These are phyloP conservation scores for Athelia psychrophila DNA, from an alignment of 1,284 basidiomycete species.

Conservation along the genomic window DNA sequence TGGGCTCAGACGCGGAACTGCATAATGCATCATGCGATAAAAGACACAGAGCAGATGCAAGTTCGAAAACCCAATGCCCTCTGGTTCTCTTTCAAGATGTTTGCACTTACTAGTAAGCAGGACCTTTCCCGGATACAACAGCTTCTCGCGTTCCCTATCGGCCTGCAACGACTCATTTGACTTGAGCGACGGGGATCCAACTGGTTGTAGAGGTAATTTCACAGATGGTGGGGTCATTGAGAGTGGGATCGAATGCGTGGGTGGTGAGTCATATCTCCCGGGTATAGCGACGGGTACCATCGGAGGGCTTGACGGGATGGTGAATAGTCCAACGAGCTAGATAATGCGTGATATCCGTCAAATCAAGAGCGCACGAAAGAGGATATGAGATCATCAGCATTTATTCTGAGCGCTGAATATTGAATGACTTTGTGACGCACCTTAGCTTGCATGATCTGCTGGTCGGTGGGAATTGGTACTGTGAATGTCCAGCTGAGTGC, in stretches of 20 bases:
- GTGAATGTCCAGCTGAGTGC: too few species aligned
- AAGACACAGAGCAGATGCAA: too few species aligned
- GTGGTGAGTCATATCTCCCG: conserved; percentile 14
- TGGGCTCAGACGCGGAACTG: neutral
- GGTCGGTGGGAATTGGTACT: too few species aligned
- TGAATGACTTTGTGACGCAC: conserved; percentile 30
- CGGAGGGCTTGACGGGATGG: conserved; percentile 17
- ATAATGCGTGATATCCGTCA: too few species aligned
- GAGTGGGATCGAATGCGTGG: conserved; percentile 3
- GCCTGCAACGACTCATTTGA: conserved; percentile 9
- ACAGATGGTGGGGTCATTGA: conserved; percentile 5
- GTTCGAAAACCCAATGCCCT: too few species aligned
- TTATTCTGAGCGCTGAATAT: too few species aligned
- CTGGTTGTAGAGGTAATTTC: neutral
- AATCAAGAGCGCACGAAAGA: neutral
- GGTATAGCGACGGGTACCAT: conserved; percentile 23
- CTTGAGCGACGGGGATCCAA: neutral
- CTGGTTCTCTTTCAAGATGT: too few species aligned
- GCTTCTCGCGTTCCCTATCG: conserved; percentile 70
- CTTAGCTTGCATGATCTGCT: conserved; percentile 74
- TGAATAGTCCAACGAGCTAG: conserved; percentile 36
- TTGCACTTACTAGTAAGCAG: conserved; percentile 71
- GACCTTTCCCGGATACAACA: conserved; percentile 75
- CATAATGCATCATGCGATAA: too few species aligned
- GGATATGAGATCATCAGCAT: neutral